Evolutionary conservation across 2,329 filamentous ascomycete genomes (phyloP).

Genomic region (Zasmidium angulare): DNA sequence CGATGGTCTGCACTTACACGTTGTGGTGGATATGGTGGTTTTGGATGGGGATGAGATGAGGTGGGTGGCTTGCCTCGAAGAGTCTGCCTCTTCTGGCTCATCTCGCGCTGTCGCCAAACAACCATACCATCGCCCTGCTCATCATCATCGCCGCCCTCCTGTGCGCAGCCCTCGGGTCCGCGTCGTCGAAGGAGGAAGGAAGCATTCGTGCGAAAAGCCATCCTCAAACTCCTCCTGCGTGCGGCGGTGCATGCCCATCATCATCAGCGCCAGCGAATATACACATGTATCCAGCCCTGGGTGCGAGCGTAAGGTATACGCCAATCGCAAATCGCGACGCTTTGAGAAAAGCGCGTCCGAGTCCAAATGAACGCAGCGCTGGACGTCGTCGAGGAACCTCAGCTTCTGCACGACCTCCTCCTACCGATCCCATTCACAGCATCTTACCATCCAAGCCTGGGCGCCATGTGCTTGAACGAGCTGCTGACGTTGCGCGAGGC

Average conservation of each 20-base stretch:
- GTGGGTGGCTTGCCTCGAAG: not conserved
- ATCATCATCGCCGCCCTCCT: too few relatives aligned
- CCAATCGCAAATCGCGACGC: not conserved
- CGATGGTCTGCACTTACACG: too few relatives aligned
- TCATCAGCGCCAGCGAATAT: not conserved
- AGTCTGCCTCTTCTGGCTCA: not conserved
- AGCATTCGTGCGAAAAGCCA: too few relatives aligned
- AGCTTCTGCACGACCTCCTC: too few relatives aligned
- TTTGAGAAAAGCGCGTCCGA: not conserved
- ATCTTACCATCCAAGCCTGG: slow-evolving; percentile 1
- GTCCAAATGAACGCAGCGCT: not conserved
- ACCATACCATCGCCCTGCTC: not conserved
- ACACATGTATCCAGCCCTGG: not conserved
- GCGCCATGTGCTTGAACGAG: slow-evolving; percentile 8
- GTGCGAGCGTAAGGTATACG: not conserved
- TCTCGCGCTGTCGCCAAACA: not conserved
- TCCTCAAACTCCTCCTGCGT: not conserved
- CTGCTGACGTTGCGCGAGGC: slow-evolving; percentile 15
- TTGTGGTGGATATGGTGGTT: too few relatives aligned
- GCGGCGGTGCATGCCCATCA: not conserved
- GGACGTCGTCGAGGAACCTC: too few relatives aligned
- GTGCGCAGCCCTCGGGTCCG: not conserved
- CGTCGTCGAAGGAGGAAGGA: not conserved
- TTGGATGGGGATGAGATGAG: not conserved
- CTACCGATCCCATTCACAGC: too few relatives aligned